Conservation (phyloP, 495 filamentous ascomycete species). For the Neurospora tetraspora region DNA sequence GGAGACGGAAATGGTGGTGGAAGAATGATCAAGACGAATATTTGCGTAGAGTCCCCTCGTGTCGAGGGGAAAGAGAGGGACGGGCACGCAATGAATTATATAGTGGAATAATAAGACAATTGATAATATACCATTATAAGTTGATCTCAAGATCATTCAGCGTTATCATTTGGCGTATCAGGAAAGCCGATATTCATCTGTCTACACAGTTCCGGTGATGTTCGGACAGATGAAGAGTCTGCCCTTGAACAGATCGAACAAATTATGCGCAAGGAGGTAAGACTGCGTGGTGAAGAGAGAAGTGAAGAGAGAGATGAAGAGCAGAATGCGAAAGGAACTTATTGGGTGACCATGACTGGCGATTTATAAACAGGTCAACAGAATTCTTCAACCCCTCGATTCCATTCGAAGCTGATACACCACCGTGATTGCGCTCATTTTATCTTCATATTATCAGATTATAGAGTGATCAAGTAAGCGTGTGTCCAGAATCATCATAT, state of each 20-base stretch:
- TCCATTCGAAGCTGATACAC: background rate
- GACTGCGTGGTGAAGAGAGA: background rate
- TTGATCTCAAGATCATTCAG: background rate
- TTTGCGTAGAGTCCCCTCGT: background rate
- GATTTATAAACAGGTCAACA: background rate
- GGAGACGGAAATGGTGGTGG: background rate
- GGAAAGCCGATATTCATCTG: background rate
- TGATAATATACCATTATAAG: background rate
- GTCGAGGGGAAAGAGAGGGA: background rate
- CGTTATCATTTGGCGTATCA: background rate
- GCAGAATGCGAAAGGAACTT: background rate
- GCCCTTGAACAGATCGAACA: background rate
- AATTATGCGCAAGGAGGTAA: background rate
- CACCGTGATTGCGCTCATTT: background rate
- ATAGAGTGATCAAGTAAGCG: background rate
- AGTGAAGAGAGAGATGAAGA: background rate
- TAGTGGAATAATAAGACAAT: background rate
- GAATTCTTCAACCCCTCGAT: background rate
- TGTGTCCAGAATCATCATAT: background rate
- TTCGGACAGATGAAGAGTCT: background rate
- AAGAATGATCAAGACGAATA: background rate
- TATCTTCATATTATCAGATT: background rate
- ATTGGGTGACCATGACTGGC: background rate
- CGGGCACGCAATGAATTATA: background rate
- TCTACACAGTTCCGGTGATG: background rate